Evolutionary conservation across 345 rosid species (phyloP).

Genomic region (Psidium friedrichsthalianum): DNA sequence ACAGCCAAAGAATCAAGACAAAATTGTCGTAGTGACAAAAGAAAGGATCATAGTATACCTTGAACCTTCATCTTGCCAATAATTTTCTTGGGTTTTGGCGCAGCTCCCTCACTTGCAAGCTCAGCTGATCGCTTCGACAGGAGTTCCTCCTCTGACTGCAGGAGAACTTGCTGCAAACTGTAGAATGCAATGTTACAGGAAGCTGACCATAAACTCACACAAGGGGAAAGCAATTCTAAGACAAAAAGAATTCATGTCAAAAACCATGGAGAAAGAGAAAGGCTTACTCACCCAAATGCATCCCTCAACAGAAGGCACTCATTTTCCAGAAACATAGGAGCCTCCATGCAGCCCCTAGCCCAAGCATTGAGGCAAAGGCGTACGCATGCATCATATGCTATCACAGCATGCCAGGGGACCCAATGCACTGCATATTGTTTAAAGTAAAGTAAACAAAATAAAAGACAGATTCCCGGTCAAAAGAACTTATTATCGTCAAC

Average conservation of each 20-base stretch:
- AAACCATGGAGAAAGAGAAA: not conserved
- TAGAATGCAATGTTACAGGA: constrained; percentile 1
- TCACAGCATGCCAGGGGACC: constrained; percentile 97
- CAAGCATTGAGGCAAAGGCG: constrained; percentile 97
- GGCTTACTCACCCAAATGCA: constrained; percentile 61
- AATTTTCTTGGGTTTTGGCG: constrained; percentile 67
- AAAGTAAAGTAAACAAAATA: constrained; percentile 1
- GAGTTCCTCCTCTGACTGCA: constrained; percentile 95
- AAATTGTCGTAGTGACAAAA: not conserved
- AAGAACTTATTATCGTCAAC: not conserved
- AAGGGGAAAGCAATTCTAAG: not conserved
- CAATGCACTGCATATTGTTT: constrained; percentile 45
- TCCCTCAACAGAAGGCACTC: constrained; percentile 87
- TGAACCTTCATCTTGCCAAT: constrained; percentile 94
- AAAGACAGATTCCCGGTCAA: not conserved
- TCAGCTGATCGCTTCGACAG: constrained; percentile 56
- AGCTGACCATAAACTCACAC: not conserved
- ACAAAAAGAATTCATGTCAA: not conserved
- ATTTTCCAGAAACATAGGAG: constrained; percentile 89
- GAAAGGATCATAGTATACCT: constrained; percentile 32
- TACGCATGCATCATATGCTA: constrained; percentile 96
- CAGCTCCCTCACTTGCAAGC: constrained; percentile 43
- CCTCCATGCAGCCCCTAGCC: constrained; percentile 97
- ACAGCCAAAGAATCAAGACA: not conserved
- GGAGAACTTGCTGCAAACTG: constrained; percentile 67